Conservation (phyloP, 2,329 filamentous ascomycete species). For the Fusarium nodosum region DNA sequence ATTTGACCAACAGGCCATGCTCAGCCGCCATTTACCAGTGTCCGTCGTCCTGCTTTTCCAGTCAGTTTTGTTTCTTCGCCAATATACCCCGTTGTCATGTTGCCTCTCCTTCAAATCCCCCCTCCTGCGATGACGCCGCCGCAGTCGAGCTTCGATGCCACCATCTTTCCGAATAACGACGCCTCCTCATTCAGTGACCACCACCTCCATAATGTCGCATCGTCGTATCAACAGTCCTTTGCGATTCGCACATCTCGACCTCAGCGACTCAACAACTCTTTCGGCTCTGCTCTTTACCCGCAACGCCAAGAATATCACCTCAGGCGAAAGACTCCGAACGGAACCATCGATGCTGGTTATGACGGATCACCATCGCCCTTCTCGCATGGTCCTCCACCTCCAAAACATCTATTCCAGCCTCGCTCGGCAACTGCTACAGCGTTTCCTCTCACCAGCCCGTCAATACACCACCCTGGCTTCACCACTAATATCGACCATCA, state of each 20-base stretch:
- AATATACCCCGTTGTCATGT: conserved; percentile 57
- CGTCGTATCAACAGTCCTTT: conserved; percentile 49
- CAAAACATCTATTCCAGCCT: conserved; percentile 86
- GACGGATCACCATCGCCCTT: conserved; percentile 85
- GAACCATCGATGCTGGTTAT: conserved; percentile 92
- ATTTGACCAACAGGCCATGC: conserved; percentile 62
- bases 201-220: conserved; percentile 50
- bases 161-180: conserved; percentile 40
- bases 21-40: conserved; percentile 49
- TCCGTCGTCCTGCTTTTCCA: conserved; percentile 48
- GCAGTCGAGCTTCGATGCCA: conserved; percentile 57
- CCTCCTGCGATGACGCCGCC: conserved; percentile 63
- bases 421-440: conserved; percentile 53
- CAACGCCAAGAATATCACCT: conserved; percentile 77
- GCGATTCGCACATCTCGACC: conserved; percentile 54
- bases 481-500: conserved; percentile 24
- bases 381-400: conserved; percentile 78
- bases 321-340: conserved; percentile 91
- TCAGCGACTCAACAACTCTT: conserved; percentile 37
- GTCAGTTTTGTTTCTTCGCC: conserved; percentile 45
- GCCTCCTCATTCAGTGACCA: conserved; percentile 31
- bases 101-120: conserved; percentile 66
- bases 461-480: conserved; percentile 34
- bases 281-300: conserved; percentile 41
- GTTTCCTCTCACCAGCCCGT: conserved; percentile 30